Evolutionary conservation across 495 filamentous ascomycete genomes (phyloP).

Genomic region (Penicillium malachiteum): DNA sequence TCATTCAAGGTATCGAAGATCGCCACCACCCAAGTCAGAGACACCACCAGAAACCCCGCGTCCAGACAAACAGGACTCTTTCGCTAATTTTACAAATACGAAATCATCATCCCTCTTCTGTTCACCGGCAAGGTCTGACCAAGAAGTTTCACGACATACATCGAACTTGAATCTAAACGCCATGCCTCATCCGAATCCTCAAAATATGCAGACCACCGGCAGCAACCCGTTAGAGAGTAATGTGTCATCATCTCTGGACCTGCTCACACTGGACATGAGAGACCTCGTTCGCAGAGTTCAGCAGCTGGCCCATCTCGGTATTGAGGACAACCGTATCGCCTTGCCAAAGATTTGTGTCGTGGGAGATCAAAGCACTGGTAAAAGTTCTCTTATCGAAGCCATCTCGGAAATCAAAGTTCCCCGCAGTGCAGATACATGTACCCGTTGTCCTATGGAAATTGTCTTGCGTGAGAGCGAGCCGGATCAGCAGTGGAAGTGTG

Average conservation of each 20-base stretch:
- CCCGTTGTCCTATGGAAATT: slow-evolving; percentile 75
- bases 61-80: no score
- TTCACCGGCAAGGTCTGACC: no score
- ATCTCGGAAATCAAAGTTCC: slow-evolving; percentile 78
- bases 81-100: no score
- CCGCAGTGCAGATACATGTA: slow-evolving; percentile 67
- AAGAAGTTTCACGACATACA: no score
- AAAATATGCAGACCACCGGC: background rate
- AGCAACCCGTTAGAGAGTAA: background rate
- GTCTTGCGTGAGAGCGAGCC: slow-evolving; percentile 56
- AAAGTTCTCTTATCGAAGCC: slow-evolving; percentile 76
- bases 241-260: slow-evolving; percentile 18
- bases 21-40: no score
- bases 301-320: slow-evolving; percentile 45
- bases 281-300: slow-evolving; percentile 47
- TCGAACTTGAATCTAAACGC: no score
- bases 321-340: slow-evolving; percentile 55
- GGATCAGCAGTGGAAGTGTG: slow-evolving; percentile 57
- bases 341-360: slow-evolving; percentile 76
- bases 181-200: no score
- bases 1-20: no score
- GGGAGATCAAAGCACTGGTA: slow-evolving; percentile 79
- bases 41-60: no score
- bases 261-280: slow-evolving; percentile 40
- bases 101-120: no score